Evolutionary conservation across 2,329 filamentous ascomycete species (phyloP).

Genomic region (Macrophomina tecta): DNA sequence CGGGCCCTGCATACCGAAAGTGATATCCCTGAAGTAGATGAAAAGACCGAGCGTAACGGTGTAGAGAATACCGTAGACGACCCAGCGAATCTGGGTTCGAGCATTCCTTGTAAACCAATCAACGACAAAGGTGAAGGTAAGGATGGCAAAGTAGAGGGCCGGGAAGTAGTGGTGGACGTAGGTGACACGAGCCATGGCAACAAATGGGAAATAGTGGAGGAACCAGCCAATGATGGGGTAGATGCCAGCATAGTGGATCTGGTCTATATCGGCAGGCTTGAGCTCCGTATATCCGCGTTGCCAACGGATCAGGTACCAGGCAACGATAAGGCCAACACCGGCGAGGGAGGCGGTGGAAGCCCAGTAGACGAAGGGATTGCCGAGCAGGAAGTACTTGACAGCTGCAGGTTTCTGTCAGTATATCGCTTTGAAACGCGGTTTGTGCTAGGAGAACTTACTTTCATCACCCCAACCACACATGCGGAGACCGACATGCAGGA

Average conservation of each 20-base stretch:
- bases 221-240: conserved; percentile 95
- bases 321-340: conserved; percentile 72
- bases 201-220: conserved; percentile 93
- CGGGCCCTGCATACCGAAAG: conserved; percentile 91
- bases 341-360: conserved; percentile 81
- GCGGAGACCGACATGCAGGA: conserved; percentile 90
- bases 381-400: conserved; percentile 96
- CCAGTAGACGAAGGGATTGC: conserved; percentile 97
- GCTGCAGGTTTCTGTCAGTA: conserved; percentile 12
- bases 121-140: conserved; percentile 83
- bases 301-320: conserved; percentile 92
- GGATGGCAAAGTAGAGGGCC: conserved; percentile 94
- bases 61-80: conserved; percentile 78
- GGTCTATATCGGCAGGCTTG: conserved; percentile 79
- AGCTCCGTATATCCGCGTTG: conserved; percentile 92
- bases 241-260: conserved; percentile 90
- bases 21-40: conserved; percentile 88
- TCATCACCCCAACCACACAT: conserved; percentile 99
- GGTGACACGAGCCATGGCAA: conserved; percentile 97
- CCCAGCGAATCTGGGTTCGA: conserved; percentile 67
- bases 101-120: conserved; percentile 81
- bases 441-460: conserved; percentile 48
- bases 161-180: conserved; percentile 99
- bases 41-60: conserved; percentile 78
- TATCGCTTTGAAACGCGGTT: conserved; percentile 48